These are phyloP conservation scores for Daldinia eschscholtzii DNA, from an alignment of 2,329 filamentous ascomycete species.

Conservation along the genomic window DNA sequence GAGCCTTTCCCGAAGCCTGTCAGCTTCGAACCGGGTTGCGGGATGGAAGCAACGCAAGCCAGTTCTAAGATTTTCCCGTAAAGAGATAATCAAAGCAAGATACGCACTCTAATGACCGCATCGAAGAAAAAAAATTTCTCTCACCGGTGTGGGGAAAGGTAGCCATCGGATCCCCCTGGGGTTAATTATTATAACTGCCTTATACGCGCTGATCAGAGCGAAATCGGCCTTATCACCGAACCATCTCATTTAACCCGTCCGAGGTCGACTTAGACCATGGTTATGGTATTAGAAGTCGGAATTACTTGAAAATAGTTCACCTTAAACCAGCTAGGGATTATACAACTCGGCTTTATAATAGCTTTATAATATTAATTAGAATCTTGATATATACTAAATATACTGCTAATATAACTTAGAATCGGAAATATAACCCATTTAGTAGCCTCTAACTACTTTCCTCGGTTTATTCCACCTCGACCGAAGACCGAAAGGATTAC, in stretches of 20 bases:
- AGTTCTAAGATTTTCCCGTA: conserved; percentile 9
- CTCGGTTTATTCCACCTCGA: not conserved
- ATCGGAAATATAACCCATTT: not conserved
- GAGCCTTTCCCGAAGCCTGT: conserved; percentile 28
- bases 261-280: not conserved
- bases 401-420: not conserved
- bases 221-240: conserved; percentile 7
- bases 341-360: not conserved
- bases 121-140: not conserved
- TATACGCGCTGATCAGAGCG: conserved; percentile 21
- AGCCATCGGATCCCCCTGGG: conserved; percentile 5
- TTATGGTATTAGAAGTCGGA: not conserved
- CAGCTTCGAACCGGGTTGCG: conserved; percentile 24
- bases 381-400: not conserved
- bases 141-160: conserved; percentile 31
- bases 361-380: conserved; percentile 1
- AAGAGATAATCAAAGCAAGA: conserved; percentile 9
- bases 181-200: conserved; percentile 2
- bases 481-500: not conserved
- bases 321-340: not conserved
- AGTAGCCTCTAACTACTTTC: not conserved
- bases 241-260: conserved; percentile 2
- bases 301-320: not conserved
- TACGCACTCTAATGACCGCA: not conserved
- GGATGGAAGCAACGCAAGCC: conserved; percentile 14